A percentile compares a stretch with the other conserved stretches of the same genome.
Evolutionary conservation across 192 early-diverging fungal species (phyloP).

Genomic region (Phycomyces nitens): DNA sequence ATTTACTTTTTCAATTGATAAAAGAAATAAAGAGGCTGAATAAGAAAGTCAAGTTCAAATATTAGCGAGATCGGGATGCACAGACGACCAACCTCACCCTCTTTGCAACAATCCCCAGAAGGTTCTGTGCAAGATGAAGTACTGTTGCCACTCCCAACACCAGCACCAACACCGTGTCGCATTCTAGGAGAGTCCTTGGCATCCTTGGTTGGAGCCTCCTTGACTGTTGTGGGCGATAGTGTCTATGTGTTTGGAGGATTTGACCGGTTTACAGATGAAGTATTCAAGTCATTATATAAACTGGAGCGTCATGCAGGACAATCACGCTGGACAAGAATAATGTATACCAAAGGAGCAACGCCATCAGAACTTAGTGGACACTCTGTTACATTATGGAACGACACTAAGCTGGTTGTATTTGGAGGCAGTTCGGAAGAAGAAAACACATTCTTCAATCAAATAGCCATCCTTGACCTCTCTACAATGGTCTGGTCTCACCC

Average conservation of each 20-base stretch:
- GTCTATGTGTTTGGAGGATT: slow-evolving; percentile 63
- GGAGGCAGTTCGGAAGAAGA: slow-evolving; percentile 50
- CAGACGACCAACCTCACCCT: too few relatives aligned
- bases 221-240: slow-evolving; percentile 35
- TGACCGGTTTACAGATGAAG: slow-evolving; percentile 62
- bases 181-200: slow-evolving; percentile 28
- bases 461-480: slow-evolving; percentile 55
- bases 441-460: slow-evolving; percentile 52
- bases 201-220: slow-evolving; percentile 40
- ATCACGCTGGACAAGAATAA: slow-evolving; percentile 46
- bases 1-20: too few relatives aligned
- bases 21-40: too few relatives aligned
- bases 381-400: slow-evolving; percentile 54
- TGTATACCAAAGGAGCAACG: slow-evolving; percentile 45
- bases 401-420: slow-evolving; percentile 58
- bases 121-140: neutral
- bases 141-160: too few relatives aligned
- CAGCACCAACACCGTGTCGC: slow-evolving; percentile 5
- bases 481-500: slow-evolving; percentile 62
- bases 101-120: neutral
- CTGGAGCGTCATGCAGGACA: slow-evolving; percentile 40
- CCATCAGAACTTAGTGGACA: slow-evolving; percentile 59
- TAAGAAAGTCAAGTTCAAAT: too few relatives aligned
- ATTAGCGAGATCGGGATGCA: too few relatives aligned
- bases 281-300: slow-evolving; percentile 62